These are phyloP conservation scores for Annulohypoxylon stygium DNA, from an alignment of 495 filamentous ascomycete species.

Conservation along the genomic window DNA sequence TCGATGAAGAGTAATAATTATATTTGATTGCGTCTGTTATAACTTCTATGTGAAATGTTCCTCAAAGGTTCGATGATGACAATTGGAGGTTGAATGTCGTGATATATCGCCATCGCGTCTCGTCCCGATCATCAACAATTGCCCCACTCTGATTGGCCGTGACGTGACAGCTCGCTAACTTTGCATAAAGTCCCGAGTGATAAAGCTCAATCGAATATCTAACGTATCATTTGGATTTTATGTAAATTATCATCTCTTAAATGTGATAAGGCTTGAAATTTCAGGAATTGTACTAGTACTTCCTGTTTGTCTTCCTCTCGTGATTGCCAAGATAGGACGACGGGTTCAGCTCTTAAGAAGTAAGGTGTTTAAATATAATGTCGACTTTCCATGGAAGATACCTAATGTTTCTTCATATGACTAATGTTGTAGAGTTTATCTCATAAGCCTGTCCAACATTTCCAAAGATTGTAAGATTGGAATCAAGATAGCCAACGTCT, in stretches of 20 bases:
- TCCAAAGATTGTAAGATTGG: background rate
- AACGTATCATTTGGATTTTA: background rate
- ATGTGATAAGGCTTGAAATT: no score
- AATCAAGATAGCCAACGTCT: background rate
- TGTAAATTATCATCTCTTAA: background rate
- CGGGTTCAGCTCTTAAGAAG: no score
- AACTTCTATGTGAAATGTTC: background rate
- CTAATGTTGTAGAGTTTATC: no score
- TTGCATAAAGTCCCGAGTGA: background rate
- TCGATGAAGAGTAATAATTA: background rate
- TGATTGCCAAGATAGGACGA: no score
- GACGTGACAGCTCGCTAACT: background rate
- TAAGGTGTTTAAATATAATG: no score
- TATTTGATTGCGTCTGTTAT: background rate
- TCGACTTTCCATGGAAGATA: no score
- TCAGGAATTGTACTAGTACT: no score
- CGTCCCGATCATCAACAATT: constrained; percentile 24
- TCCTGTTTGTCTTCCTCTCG: no score
- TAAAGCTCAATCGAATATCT: background rate
- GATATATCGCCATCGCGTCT: constrained; percentile 44
- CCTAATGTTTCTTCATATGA: no score
- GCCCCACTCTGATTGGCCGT: constrained; percentile 21
- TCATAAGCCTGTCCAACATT: no score
- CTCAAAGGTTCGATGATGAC: constrained; percentile 27
- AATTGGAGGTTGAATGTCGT: constrained; percentile 45